Base-by-base conservation (phyloP, 1,139 yeast species). In the Hansenula sp. region DNA sequence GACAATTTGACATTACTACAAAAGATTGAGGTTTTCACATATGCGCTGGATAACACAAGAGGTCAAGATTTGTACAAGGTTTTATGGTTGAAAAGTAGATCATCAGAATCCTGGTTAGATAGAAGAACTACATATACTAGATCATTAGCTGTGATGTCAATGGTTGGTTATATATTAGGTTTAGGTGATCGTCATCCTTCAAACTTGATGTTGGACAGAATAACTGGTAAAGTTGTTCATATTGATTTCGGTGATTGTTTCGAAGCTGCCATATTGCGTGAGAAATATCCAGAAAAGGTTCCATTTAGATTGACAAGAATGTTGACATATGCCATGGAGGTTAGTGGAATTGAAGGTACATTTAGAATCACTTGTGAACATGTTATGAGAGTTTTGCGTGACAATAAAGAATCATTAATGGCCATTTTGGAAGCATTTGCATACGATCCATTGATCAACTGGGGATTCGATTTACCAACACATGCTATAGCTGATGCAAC, bases 241-340 rank as follows among this genome's bases (percentile, higher is more conserved):
- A 90, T 94, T 65, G 99, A 94, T 71, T 94, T 92, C 64, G 99
- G 98, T 52, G 99, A 94, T 61, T 94, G 99, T 73, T 94, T 94
- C 59, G 99, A 94, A 60, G 97, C 97, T 1, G 98, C 99, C 0
- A 89, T 92, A 41, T 67, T 94, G 47, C 77, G 99, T 53, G 98
- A 92, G 52, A 94, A 92, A 60, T 94, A 85, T 61, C 99, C 99
- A 0, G 99, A 94, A 60, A 90, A 90, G 62, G 98, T 94, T 20
- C 99, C 99, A 13, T 94, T 94, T 68, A 75, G 99, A 61, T 73
- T 94, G 46, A 94, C 99, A 0, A 74, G 98, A 62, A 94, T 94
- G 99, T 72, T 94, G 50, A 89, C 94, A 27, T 90, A 89, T 62
- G 99, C 98, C 0, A 92, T 94, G 97, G 99, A 94, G 61, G 97